A percentile compares a stretch with the other conserved stretches of the same genome.
Evolutionary conservation across 176 grass and related monocot genomes (phyloP).

Genomic region (Musa beccarii): DNA sequence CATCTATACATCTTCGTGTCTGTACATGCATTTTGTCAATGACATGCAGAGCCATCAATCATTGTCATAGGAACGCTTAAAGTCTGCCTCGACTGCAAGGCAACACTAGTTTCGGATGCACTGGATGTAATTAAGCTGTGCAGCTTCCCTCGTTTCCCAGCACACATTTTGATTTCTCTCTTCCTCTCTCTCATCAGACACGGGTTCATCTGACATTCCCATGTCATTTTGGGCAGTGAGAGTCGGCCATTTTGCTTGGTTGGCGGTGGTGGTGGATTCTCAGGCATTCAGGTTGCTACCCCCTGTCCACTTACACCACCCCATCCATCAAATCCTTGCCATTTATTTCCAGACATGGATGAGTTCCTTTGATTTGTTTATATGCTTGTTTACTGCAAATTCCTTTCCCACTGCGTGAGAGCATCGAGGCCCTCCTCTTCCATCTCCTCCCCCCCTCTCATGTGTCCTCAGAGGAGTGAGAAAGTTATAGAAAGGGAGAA

Average conservation of each 20-base stretch:
- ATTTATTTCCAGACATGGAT: background rate
- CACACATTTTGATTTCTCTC: too few relatives aligned
- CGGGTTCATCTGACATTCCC: background rate
- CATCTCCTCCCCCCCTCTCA: background rate
- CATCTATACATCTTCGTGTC: too few relatives aligned
- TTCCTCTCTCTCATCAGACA: background rate
- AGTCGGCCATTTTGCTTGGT: conserved; percentile 1
- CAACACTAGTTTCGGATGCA: too few relatives aligned
- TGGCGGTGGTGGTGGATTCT: background rate
- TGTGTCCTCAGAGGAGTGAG: background rate
- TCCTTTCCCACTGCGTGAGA: background rate
- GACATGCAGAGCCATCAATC: too few relatives aligned
- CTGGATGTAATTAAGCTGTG: too few relatives aligned
- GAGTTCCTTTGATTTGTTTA: background rate
- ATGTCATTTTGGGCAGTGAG: background rate
- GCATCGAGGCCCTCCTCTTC: too few relatives aligned
- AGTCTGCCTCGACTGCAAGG: too few relatives aligned
- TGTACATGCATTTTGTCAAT: too few relatives aligned
- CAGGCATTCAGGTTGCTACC: background rate
- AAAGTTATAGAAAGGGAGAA: conserved; percentile 27
- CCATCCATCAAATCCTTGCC: background rate
- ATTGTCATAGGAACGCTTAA: too few relatives aligned
- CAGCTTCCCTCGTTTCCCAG: too few relatives aligned
- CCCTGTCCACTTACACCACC: background rate
- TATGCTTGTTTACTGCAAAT: background rate